A percentile compares a stretch with the other conserved stretches of the same genome.
Conservation (phyloP, 768 basidiomycete species). For the Mycena maculata region DNA sequence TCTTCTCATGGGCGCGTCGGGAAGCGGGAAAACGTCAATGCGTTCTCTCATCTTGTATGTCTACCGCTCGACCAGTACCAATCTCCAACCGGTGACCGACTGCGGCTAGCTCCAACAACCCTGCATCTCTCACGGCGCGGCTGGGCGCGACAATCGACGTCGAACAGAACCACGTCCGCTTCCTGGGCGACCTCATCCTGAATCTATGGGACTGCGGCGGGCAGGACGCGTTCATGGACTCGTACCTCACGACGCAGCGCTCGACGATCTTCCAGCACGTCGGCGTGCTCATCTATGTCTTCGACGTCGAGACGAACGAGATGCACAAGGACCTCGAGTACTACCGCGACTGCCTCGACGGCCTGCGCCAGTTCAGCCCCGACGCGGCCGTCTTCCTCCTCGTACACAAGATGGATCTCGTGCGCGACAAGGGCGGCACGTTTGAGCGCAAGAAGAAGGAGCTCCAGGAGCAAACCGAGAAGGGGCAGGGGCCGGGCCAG, state of each 20-base stretch:
- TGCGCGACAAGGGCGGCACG: conserved; percentile 65
- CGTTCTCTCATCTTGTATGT: conserved; percentile 97
- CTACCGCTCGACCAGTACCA: conserved; percentile 15
- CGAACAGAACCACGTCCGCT: conserved; percentile 96
- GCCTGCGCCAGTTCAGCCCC: conserved; percentile 80
- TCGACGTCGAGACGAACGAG: conserved; percentile 92
- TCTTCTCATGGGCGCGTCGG: conserved; percentile 97
- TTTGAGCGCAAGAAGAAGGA: conserved; percentile 83
- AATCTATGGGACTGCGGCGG: conserved; percentile 99
- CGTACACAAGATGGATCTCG: conserved; percentile 98
- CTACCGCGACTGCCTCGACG: conserved; percentile 91
- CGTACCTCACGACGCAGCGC: conserved; percentile 91
- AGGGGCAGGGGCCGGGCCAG: conserved; percentile 41
- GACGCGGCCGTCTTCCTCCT: conserved; percentile 90
- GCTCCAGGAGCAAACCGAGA: conserved; percentile 74
- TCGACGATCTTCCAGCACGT: conserved; percentile 97
- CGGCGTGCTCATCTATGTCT: conserved; percentile 98
- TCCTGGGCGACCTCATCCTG: conserved; percentile 94
- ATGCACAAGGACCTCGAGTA: conserved; percentile 89
- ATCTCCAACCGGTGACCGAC: conserved; percentile 26
- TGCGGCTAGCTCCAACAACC: conserved; percentile 86
- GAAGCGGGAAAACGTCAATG: conserved; percentile 97
- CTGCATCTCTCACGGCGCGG: conserved; percentile 89
- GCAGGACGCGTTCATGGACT: conserved; percentile 98
- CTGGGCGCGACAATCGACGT: conserved; percentile 98